Conservation (phyloP, 257 asterid genomes). For the Lycium barbarum region DNA sequence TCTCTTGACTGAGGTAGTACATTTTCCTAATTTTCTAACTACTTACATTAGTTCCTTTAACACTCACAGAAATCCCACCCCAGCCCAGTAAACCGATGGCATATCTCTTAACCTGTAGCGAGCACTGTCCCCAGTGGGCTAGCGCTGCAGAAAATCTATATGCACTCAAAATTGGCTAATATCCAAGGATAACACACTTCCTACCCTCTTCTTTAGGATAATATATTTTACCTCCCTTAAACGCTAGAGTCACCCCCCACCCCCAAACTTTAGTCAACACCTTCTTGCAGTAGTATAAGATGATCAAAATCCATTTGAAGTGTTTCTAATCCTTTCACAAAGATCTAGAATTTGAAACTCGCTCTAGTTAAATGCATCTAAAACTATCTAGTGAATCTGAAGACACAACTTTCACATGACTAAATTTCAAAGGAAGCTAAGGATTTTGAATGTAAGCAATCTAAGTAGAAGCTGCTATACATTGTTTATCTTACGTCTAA, state of each 20-base stretch:
- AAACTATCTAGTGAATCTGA: background rate
- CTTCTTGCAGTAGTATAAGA: background rate
- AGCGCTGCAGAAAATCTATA: background rate
- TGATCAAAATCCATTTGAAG: background rate
- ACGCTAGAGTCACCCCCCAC: background rate
- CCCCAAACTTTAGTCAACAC: background rate
- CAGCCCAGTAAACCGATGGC: background rate
- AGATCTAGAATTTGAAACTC: background rate
- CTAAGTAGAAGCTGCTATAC: background rate
- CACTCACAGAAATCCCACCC: background rate
- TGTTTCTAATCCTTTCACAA: background rate
- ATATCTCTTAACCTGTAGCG: background rate
- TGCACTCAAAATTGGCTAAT: background rate
- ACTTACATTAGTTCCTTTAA: background rate
- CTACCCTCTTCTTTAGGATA: no score
- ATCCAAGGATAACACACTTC: background rate
- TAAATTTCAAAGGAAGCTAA: background rate
- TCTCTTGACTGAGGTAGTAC: background rate
- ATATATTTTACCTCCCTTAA: no score
- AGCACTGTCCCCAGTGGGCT: background rate
- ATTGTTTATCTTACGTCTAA: background rate
- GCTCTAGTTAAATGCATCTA: conserved; percentile 6
- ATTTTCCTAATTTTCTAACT: background rate
- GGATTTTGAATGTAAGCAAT: background rate
- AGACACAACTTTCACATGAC: background rate